Conservation (phyloP, 1,284 basidiomycete species). For the Sporisorium iseilematis-ciliati region DNA sequence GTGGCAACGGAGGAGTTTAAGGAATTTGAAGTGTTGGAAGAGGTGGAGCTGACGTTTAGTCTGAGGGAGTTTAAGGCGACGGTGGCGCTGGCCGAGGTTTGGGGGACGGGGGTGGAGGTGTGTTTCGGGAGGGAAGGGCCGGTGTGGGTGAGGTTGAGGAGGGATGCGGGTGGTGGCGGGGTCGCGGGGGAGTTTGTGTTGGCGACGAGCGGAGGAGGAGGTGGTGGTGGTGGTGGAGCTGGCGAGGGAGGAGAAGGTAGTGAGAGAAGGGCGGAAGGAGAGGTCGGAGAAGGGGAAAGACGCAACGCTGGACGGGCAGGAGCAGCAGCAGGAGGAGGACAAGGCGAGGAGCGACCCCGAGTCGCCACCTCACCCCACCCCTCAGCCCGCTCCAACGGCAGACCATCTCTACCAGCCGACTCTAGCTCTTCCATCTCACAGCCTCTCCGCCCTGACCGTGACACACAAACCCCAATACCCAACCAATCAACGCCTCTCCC, state of each 20-base stretch:
- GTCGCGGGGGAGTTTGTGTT: constrained; percentile 54
- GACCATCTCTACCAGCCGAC: neutral
- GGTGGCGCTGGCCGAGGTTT: constrained; percentile 42
- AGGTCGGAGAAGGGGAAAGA: no score
- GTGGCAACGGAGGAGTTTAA: constrained; percentile 46
- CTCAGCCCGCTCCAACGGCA: neutral
- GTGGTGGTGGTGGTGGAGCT: neutral
- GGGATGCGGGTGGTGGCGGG: constrained; percentile 20
- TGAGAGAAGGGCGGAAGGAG: no score
- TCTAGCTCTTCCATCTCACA: neutral
- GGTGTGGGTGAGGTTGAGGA: constrained; percentile 48
- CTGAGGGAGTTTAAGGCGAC: constrained; percentile 59
- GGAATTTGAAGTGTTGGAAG: constrained; percentile 38
- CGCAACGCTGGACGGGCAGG: no score
- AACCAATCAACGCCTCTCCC: constrained; percentile 14
- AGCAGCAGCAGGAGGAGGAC: neutral
- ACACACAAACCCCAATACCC: neutral
- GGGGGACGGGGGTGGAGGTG: constrained; percentile 34
- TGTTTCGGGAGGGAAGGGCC: constrained; percentile 57
- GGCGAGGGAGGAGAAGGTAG: neutral
- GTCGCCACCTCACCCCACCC: constrained; percentile 5
- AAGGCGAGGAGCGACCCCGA: neutral
- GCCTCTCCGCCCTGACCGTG: neutral
- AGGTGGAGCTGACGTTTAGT: constrained; percentile 45
- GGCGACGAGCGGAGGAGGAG: constrained; percentile 35